phyloP scores from a whole-genome alignment of 768 basidiomycete species.

The Tulasnella calospora region DNA sequence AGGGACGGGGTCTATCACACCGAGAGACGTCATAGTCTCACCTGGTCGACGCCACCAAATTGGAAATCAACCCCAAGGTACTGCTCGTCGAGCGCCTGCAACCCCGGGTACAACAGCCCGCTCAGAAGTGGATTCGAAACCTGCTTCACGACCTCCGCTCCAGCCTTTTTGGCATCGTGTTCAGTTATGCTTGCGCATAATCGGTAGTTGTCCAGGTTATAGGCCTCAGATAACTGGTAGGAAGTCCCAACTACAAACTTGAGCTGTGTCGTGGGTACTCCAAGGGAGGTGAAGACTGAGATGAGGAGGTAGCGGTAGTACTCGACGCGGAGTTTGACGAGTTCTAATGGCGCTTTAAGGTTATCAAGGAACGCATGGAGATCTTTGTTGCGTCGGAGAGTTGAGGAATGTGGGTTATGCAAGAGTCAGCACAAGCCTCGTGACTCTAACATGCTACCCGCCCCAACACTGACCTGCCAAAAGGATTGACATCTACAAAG shows the following conservation, averaged over 20 bases:
- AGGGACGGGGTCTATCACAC: neutral
- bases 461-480: conserved; percentile 57
- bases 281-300: conserved; percentile 77
- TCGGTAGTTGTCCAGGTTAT: conserved; percentile 91
- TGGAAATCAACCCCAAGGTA: conserved; percentile 96
- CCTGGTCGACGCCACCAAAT: conserved; percentile 97
- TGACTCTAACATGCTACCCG: conserved; percentile 28
- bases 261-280: conserved; percentile 81
- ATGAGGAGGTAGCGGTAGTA: conserved; percentile 84
- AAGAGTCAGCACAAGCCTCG: conserved; percentile 62
- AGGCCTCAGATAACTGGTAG: conserved; percentile 87
- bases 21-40: conserved; percentile 37
- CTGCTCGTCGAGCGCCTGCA: conserved; percentile 96
- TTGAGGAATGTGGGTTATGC: conserved; percentile 63
- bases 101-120: conserved; percentile 88
- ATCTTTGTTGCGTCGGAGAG: conserved; percentile 84
- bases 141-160: conserved; percentile 98
- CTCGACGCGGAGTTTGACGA: conserved; percentile 78
- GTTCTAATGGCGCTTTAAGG: conserved; percentile 88
- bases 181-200: conserved; percentile 88
- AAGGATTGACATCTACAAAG: conserved; percentile 61
- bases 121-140: conserved; percentile 87
- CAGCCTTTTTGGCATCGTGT: conserved; percentile 96
- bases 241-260: conserved; percentile 84
- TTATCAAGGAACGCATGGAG: conserved; percentile 98